Conservation (phyloP, 2,329 filamentous ascomycete genomes). For the Epichloe festucae region DNA sequence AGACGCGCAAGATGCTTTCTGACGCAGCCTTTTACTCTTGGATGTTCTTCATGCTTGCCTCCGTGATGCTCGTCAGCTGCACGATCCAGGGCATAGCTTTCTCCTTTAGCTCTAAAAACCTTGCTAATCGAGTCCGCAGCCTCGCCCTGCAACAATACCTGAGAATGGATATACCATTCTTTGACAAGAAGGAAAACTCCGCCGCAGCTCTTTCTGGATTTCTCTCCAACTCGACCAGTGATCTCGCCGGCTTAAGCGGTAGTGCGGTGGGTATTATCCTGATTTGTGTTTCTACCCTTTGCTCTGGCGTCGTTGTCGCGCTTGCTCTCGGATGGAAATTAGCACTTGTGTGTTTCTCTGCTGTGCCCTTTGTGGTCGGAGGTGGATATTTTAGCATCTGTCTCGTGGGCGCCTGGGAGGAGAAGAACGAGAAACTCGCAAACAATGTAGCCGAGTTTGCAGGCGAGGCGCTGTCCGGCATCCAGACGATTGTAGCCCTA, state of each 20-base stretch:
- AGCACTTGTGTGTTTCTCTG: conserved; percentile 28
- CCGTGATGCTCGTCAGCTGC: conserved; percentile 23
- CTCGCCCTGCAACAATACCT: not conserved
- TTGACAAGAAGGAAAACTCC: conserved; percentile 20
- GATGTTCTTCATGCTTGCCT: conserved; percentile 34
- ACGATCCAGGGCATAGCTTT: conserved; percentile 4
- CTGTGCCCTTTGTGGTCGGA: conserved; percentile 25
- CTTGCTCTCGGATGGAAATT: conserved; percentile 31
- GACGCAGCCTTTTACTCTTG: conserved; percentile 31
- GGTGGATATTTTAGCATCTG: conserved; percentile 24
- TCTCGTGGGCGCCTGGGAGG: conserved; percentile 15
- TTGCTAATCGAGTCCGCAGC: conserved; percentile 4
- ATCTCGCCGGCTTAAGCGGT: conserved; percentile 32
- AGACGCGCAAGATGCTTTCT: not conserved
- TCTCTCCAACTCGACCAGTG: conserved; percentile 21
- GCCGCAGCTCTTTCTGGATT: conserved; percentile 20
- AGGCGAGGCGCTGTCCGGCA: conserved; percentile 6
- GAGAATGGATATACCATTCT: conserved; percentile 27
- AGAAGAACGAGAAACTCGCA: conserved; percentile 1
- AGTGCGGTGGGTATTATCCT: conserved; percentile 21
- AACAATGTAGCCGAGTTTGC: conserved; percentile 4
- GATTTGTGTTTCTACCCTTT: conserved; percentile 5
- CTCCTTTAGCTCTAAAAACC: conserved; percentile 3
- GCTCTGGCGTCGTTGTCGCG: conserved; percentile 12
- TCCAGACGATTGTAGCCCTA: conserved; percentile 10